Base-by-base conservation (phyloP, 2,329 filamentous ascomycete genomes). In the Alternaria infectoria region DNA sequence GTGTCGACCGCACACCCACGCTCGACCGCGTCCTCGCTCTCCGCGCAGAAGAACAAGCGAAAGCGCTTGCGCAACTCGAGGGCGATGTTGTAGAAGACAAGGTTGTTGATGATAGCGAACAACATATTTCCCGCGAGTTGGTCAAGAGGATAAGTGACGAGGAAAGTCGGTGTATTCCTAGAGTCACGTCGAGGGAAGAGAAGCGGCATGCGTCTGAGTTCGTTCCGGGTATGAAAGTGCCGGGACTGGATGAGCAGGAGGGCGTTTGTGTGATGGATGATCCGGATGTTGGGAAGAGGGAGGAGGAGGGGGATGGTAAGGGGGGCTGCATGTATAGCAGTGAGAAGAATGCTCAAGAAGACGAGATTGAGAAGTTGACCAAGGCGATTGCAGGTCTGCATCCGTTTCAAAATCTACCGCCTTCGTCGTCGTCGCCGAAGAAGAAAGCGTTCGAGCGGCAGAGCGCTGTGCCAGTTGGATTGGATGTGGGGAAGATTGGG, bases 1-100 rank as follows among this genome's bases (percentile, higher is more conserved):
- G 21, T 6, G 23, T 23, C 3, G 13, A 45, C 11, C 17, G 19
- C 5, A 43, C 32, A n/a, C 36, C 57, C 6, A 61, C 40, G 2
- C 50, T 65, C 10, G 46, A 63, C 12, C 59, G 46, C 2, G 45
- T 59, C 4, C 44, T 23, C 21, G 28, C 21, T 1, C 9, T 59
- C 5, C 62, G 62, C 11, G 50, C 47, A 2, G 26, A 61, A 11
- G 54, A 59, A 15, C 62, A 68, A 30, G 54, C 59, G 6, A 40
- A 32, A n/a, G 23, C 50, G 5, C 25, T 65, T 2, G 40, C 28
- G 8, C 6, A 23, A 17, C 47, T 57, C 6, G 32, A 62, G 11
- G 55, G 46, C 4, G 5, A 44, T 4, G 15, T 15, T 0, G 5
- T 4, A 11, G 56, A 9, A 6, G 40, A 26, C 0, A 5, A 32